Percentiles rank a stretch among this genome's conserved stretches.
Evolutionary conservation across 192 early-diverging fungal genomes (phyloP).

Genomic region (Backusella sp.): DNA sequence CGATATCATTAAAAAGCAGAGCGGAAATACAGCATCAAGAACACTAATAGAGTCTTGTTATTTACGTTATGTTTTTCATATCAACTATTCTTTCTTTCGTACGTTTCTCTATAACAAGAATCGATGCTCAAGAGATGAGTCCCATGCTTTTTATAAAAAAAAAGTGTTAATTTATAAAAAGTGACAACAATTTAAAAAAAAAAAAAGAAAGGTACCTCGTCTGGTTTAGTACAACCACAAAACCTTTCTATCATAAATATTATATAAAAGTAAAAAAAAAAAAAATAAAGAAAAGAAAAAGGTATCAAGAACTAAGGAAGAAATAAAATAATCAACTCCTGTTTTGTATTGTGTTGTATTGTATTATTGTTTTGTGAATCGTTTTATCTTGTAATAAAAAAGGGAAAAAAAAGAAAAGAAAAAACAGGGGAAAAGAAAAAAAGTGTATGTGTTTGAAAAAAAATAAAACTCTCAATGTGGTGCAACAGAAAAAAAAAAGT

Average conservation of each 20-base stretch:
- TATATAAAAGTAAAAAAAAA: not conserved
- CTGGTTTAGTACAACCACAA: slow-evolving; percentile 1
- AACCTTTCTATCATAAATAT: slow-evolving; percentile 2
- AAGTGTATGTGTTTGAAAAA: not conserved
- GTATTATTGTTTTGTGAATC: not conserved
- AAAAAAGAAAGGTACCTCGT: not conserved
- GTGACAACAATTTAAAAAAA: not conserved
- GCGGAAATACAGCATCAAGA: slow-evolving; percentile 12
- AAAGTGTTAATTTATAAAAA: not conserved
- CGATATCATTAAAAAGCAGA: not conserved
- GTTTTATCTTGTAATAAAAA: not conserved
- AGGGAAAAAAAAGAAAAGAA: not conserved
- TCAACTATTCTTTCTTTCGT: not conserved
- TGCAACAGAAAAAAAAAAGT: too few species aligned
- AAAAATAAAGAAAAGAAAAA: not conserved
- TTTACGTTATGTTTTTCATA: not conserved
- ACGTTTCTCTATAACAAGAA: slow-evolving; percentile 15
- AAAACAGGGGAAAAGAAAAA: not conserved
- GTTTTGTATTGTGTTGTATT: slow-evolving; percentile 3
- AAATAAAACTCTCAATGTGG: not conserved
- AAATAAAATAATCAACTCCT: not conserved
- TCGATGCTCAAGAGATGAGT: not conserved
- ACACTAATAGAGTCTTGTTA: not conserved
- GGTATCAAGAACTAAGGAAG: not conserved
- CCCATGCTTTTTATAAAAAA: not conserved